A percentile compares a stretch with the other conserved stretches of the same genome.
Conservation (phyloP, 2,329 filamentous ascomycete species). For the Aspergillus udagawae region DNA sequence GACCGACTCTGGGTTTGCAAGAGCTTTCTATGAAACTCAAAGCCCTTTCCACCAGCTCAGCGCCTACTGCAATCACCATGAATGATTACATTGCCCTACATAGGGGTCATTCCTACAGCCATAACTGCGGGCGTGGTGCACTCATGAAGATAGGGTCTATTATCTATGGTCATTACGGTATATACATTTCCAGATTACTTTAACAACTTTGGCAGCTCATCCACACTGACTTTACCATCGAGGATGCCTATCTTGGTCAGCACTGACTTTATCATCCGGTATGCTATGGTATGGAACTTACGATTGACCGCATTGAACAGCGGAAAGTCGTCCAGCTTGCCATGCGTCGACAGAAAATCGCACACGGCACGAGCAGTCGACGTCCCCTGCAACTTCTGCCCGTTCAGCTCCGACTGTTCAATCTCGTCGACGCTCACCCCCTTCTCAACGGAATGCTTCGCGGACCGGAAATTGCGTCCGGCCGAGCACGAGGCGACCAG, state of each 20-base stretch:
- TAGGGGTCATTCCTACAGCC: neutral
- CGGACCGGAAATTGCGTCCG: conserved; percentile 15
- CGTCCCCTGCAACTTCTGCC: conserved; percentile 14
- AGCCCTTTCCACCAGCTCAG: neutral
- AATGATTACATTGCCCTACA: neutral
- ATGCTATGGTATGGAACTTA: neutral
- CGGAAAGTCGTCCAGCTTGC: conserved; percentile 10
- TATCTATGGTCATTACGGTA: neutral
- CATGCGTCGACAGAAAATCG: conserved; percentile 11
- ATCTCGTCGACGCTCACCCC: conserved; percentile 14
- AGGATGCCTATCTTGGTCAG: conserved; percentile 1
- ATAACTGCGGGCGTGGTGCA: too few species aligned
- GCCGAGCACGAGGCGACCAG: conserved; percentile 13
- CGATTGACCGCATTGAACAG: conserved; percentile 10
- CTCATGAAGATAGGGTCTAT: neutral
- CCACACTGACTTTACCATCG: conserved; percentile 1
- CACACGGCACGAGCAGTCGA: conserved; percentile 12
- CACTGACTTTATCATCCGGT: neutral
- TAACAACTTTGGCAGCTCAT: conserved; percentile 2
- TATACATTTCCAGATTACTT: neutral
- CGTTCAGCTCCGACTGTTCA: conserved; percentile 15
- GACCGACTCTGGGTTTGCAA: neutral
- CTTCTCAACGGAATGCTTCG: conserved; percentile 13
- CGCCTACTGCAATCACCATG: neutral
- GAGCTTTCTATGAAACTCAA: neutral